These are phyloP conservation scores for Massarina eburnea DNA, from an alignment of 2,329 filamentous ascomycete genomes.

Conservation along the genomic window DNA sequence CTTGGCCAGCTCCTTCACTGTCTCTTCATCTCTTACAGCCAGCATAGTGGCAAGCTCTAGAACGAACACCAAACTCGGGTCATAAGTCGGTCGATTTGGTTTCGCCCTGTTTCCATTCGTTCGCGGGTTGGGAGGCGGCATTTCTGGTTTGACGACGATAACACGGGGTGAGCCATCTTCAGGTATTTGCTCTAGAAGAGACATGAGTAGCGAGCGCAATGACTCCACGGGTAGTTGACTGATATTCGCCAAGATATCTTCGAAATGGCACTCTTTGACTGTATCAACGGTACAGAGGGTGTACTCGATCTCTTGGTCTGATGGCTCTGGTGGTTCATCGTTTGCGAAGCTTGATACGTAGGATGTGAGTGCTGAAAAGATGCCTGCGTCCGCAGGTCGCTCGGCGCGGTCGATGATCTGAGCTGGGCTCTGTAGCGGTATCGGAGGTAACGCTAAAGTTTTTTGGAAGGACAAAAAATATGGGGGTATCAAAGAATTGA, in stretches of 20 bases:
- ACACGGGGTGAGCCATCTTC: slow-evolving; percentile 80
- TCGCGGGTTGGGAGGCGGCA: slow-evolving; percentile 63
- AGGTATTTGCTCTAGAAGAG: slow-evolving; percentile 80
- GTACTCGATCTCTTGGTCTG: slow-evolving; percentile 94
- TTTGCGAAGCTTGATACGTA: slow-evolving; percentile 99
- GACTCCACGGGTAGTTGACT: slow-evolving; percentile 64
- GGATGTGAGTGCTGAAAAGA: slow-evolving; percentile 92
- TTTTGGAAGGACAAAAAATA: slow-evolving; percentile 69
- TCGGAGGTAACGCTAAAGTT: slow-evolving; percentile 71
- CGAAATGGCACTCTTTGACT: slow-evolving; percentile 84
- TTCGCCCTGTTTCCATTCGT: slow-evolving; percentile 61
- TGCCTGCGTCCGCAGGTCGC: slow-evolving; percentile 74
- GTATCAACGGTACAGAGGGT: slow-evolving; percentile 94
- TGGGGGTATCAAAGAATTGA: slow-evolving; percentile 87
- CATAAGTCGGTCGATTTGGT: slow-evolving; percentile 67
- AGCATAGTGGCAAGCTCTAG: slow-evolving; percentile 86
- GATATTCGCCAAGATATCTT: slow-evolving; percentile 80
- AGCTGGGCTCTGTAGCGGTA: slow-evolving; percentile 86
- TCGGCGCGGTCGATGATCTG: slow-evolving; percentile 88
- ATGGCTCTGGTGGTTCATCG: slow-evolving; percentile 95
- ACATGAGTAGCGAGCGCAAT: slow-evolving; percentile 66
- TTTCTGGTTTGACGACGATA: slow-evolving; percentile 87
- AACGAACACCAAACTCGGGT: slow-evolving; percentile 85
- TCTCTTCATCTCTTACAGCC: slow-evolving; percentile 72
- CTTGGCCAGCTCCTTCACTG: slow-evolving; percentile 73